Conservation (phyloP, 768 basidiomycete genomes). For the Xanthoconium purpureum region DNA sequence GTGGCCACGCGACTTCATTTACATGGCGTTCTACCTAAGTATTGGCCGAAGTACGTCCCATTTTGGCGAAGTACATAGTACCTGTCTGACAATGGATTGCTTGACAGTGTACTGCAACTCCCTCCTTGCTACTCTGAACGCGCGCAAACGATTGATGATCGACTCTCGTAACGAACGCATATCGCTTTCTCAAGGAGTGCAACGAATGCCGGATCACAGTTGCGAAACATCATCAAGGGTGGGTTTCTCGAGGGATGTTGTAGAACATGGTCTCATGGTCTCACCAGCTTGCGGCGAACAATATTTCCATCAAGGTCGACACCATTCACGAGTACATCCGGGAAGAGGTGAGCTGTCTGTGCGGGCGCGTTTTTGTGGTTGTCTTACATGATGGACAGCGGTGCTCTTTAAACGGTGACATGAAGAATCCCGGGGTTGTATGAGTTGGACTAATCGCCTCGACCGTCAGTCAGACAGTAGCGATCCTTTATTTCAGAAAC, state of each 20-base stretch:
- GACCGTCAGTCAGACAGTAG: too few species aligned
- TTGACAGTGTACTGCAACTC: slow-evolving; percentile 55
- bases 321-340: not conserved
- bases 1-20: slow-evolving; percentile 50
- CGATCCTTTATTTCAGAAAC: too few species aligned
- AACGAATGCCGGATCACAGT: slow-evolving; percentile 3
- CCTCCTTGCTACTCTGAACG: slow-evolving; percentile 58
- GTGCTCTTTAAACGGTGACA: not conserved
- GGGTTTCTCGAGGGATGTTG: not conserved
- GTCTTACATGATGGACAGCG: not conserved
- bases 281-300: slow-evolving; percentile 33
- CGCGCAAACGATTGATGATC: slow-evolving; percentile 44
- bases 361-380: too few species aligned
- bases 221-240: slow-evolving; percentile 4
- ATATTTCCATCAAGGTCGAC: not conserved
- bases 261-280: not conserved
- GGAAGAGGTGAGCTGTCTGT: not conserved
- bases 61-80: not conserved
- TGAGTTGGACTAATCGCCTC: too few species aligned
- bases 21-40: slow-evolving; percentile 58
- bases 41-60: slow-evolving; percentile 51
- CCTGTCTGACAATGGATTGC: too few species aligned
- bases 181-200: slow-evolving; percentile 2
- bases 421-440: too few species aligned
- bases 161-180: slow-evolving; percentile 3